A percentile compares a stretch with the other conserved stretches of the same genome.
Evolutionary conservation across 2,329 filamentous ascomycete species (phyloP).

Genomic region (Cladosporium sp.): DNA sequence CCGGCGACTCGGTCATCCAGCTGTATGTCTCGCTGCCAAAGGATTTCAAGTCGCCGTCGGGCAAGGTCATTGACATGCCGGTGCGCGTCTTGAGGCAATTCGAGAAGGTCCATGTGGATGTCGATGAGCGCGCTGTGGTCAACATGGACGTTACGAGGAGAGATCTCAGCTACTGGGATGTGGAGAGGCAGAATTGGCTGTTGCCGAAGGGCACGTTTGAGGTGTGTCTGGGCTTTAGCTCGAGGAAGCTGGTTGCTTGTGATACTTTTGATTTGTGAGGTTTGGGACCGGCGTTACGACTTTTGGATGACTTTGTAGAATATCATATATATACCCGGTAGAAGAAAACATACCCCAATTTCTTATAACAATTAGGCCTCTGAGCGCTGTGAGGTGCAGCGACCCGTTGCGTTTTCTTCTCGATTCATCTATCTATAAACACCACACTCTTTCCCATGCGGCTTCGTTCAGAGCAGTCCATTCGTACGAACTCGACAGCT

Average conservation of each 20-base stretch:
- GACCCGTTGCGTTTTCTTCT: neutral
- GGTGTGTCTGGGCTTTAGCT: conserved; percentile 33
- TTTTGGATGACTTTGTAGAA: neutral
- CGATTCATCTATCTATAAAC: neutral
- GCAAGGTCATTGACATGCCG: conserved; percentile 45
- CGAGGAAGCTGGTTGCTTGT: conserved; percentile 24
- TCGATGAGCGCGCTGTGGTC: conserved; percentile 25
- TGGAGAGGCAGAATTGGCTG: conserved; percentile 39
- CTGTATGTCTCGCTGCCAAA: conserved; percentile 53
- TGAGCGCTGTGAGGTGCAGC: no score
- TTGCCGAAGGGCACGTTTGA: conserved; percentile 36
- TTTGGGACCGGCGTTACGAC: neutral
- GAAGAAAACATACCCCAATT: neutral
- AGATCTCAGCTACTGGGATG: conserved; percentile 40
- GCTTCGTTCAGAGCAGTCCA: neutral
- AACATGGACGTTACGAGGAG: conserved; percentile 35
- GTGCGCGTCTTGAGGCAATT: conserved; percentile 47
- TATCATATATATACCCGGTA: neutral
- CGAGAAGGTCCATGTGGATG: conserved; percentile 42
- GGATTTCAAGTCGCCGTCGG: conserved; percentile 29
- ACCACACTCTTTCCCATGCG: neutral
- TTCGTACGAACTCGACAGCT: neutral
- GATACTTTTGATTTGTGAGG: conserved; percentile 10
- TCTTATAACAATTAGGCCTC: no score
- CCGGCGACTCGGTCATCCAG: conserved; percentile 58